These are phyloP conservation scores for Yamadazyma trypodendri DNA, from an alignment of 1,139 yeast species.

Conservation along the genomic window DNA sequence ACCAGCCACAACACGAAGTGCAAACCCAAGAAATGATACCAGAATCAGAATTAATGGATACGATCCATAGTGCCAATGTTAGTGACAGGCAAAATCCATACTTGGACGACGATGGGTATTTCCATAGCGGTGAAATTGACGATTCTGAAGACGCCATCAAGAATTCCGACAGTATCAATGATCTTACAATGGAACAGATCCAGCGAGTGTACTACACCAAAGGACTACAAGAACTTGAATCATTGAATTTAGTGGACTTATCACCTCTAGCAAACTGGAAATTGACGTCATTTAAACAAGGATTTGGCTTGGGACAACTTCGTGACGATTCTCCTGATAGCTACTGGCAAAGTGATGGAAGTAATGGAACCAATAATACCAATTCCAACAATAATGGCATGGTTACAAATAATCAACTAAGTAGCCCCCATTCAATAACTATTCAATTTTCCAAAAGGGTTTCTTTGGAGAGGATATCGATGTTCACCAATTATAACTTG, in stretches of 20 bases:
- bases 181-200: slow-evolving; percentile 37
- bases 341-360: slow-evolving; percentile 96
- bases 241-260: slow-evolving; percentile 62
- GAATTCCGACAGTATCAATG: slow-evolving; percentile 19
- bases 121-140: slow-evolving; percentile 11
- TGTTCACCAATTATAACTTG: slow-evolving; percentile 62
- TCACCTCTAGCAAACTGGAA: slow-evolving; percentile 87
- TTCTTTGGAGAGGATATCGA: slow-evolving; percentile 62
- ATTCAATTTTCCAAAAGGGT: slow-evolving; percentile 82
- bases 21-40: slow-evolving; percentile 35
- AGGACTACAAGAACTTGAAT: slow-evolving; percentile 59
- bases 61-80: slow-evolving; percentile 25
- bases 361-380: slow-evolving; percentile 27
- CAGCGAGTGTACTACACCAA: slow-evolving; percentile 43
- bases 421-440: slow-evolving; percentile 83
- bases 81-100: slow-evolving; percentile 16
- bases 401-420: slow-evolving; percentile 35
- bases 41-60: slow-evolving; percentile 34
- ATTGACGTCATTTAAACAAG: slow-evolving; percentile 72
- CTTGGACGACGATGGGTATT: slow-evolving; percentile 17
- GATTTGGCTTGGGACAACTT: slow-evolving; percentile 67
- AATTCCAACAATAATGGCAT: slow-evolving; percentile 25
- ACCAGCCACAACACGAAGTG: slow-evolving; percentile 27
- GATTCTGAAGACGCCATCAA: slow-evolving; percentile 14
- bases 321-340: slow-evolving; percentile 72